Conservation (phyloP, 2,329 filamentous ascomycete genomes). For the Hymenoscyphus linearis region DNA sequence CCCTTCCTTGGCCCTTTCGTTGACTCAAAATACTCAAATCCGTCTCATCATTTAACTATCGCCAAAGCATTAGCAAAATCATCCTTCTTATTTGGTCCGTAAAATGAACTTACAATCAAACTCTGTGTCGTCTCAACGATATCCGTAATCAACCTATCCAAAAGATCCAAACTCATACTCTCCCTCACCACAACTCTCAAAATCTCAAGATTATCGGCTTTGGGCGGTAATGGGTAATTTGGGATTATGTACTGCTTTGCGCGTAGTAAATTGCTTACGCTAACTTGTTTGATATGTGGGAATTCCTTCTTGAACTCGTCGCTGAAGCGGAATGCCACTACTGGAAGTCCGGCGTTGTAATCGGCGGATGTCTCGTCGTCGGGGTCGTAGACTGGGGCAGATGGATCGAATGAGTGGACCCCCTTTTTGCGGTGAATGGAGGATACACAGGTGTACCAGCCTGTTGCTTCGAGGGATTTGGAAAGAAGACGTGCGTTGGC, state of each 20-base stretch:
- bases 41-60: conserved; percentile 25
- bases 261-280: conserved; percentile 55
- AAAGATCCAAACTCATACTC: conserved; percentile 61
- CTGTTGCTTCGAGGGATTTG: conserved; percentile 57
- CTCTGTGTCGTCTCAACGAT: conserved; percentile 55
- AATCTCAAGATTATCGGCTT: conserved; percentile 58
- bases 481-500: conserved; percentile 59
- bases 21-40: conserved; percentile 40
- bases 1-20: conserved; percentile 29
- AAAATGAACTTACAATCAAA: conserved; percentile 46
- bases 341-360: conserved; percentile 61
- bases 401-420: conserved; percentile 33
- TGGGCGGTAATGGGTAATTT: conserved; percentile 62
- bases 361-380: conserved; percentile 49
- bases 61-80: not conserved
- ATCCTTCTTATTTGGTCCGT: conserved; percentile 1
- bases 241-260: conserved; percentile 68
- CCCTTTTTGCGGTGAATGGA: conserved; percentile 59
- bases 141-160: conserved; percentile 58
- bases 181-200: conserved; percentile 63
- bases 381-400: conserved; percentile 34
- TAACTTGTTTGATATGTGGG: conserved; percentile 59
- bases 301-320: conserved; percentile 56
- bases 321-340: conserved; percentile 61
- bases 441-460: conserved; percentile 60